A percentile compares a stretch with the other conserved stretches of the same genome.
Conservation (phyloP, 2,329 filamentous ascomycete species). For the Pseudopithomyces chartarum region DNA sequence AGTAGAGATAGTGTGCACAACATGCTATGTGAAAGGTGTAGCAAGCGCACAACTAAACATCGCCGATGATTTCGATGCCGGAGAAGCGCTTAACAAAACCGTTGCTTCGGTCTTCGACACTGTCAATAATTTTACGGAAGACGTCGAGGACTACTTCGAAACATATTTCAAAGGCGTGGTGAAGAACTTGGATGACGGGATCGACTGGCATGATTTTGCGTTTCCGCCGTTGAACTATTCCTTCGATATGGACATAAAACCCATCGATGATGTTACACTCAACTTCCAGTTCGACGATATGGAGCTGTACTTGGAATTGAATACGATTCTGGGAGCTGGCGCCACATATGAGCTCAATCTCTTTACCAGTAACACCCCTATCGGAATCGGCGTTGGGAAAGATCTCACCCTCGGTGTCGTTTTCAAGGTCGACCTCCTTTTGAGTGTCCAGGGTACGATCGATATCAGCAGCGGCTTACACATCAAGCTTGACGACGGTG, state of each 20-base stretch:
- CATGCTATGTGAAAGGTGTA: constrained; percentile 57
- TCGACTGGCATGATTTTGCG: constrained; percentile 23
- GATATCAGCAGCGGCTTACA: constrained; percentile 62
- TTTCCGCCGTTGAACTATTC: constrained; percentile 22
- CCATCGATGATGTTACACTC: constrained; percentile 52
- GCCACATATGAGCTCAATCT: constrained; percentile 54
- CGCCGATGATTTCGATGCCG: constrained; percentile 49
- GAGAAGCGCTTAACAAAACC: constrained; percentile 16
- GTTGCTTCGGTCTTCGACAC: constrained; percentile 17
- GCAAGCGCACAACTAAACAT: constrained; percentile 52
- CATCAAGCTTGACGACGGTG: constrained; percentile 58
- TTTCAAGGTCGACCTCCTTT: constrained; percentile 58
- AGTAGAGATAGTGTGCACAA: constrained; percentile 54
- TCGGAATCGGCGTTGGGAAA: constrained; percentile 49
- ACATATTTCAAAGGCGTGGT: constrained; percentile 13
- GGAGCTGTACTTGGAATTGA: constrained; percentile 58
- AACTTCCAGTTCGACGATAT: constrained; percentile 56
- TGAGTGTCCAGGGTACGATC: constrained; percentile 54
- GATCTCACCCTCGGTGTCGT: constrained; percentile 54
- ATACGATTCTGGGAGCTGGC: constrained; percentile 48
- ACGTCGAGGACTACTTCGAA: constrained; percentile 15
- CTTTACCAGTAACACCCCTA: constrained; percentile 52
- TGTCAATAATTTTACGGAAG: constrained; percentile 23
- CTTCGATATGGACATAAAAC: constrained; percentile 48
- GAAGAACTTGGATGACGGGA: constrained; percentile 22